phyloP scores from a whole-genome alignment of 768 basidiomycete genomes.

The Tulasnella sp. region DNA sequence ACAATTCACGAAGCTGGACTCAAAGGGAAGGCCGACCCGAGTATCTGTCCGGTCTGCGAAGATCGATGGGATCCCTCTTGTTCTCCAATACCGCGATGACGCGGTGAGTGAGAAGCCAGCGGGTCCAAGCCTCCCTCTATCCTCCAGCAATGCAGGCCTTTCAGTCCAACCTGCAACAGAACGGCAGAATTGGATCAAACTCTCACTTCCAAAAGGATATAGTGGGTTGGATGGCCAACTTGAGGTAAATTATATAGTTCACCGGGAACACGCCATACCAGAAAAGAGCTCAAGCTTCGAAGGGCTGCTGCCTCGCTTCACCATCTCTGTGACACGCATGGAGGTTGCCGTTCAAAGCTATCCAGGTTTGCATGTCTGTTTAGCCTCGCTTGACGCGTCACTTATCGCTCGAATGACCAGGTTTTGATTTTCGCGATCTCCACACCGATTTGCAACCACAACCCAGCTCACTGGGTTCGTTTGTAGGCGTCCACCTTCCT shows the following conservation, averaged over 20 bases:
- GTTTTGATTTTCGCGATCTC: not conserved
- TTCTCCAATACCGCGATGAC: not conserved
- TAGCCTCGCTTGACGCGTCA: not conserved
- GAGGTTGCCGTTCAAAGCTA: not conserved
- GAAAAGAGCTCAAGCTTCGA: not conserved
- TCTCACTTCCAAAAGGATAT: not conserved
- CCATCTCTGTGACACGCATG: constrained; percentile 4
- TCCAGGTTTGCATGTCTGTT: not conserved
- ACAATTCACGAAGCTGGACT: not conserved
- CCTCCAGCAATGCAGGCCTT: too few relatives aligned
- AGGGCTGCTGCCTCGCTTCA: constrained; percentile 1
- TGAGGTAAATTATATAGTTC: constrained; percentile 6
- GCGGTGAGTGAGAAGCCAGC: not conserved
- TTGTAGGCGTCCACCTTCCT: not conserved
- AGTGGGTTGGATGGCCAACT: not conserved
- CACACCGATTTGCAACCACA: not conserved
- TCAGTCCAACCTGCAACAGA: too few relatives aligned
- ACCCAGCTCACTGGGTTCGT: not conserved
- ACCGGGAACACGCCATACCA: not conserved
- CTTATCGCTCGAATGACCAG: not conserved
- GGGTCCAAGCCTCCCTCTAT: not conserved
- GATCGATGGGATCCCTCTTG: not conserved
- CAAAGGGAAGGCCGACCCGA: not conserved
- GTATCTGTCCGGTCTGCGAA: not conserved
- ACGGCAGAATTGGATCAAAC: too few relatives aligned